phyloP scores from a whole-genome alignment of 345 rosid genomes.

The Jatropha curcas region DNA sequence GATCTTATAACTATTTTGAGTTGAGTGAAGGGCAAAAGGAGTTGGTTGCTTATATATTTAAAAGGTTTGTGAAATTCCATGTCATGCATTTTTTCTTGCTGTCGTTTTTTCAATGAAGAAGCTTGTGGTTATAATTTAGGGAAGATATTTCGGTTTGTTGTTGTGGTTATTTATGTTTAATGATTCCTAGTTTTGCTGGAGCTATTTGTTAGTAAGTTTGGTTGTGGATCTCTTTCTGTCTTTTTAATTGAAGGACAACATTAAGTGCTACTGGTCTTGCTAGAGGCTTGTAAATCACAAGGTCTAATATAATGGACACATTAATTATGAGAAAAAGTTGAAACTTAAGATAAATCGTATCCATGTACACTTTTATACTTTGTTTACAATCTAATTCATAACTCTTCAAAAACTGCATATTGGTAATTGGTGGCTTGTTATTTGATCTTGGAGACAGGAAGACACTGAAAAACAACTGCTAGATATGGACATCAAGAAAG shows the following conservation, averaged over 20 bases:
- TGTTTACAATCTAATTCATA: not conserved
- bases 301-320: not conserved
- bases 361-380: not conserved
- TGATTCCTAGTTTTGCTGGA: too few relatives aligned
- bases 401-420: conserved; percentile 2
- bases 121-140: not conserved
- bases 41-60: not conserved
- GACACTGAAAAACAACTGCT: not conserved
- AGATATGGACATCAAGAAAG: not conserved
- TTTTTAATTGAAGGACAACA: not conserved
- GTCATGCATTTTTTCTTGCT: not conserved
- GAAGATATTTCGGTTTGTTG: not conserved
- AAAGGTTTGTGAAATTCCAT: not conserved
- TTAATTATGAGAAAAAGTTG: not conserved
- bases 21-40: not conserved
- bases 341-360: not conserved
- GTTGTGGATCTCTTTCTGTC: not conserved
- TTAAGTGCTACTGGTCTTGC: not conserved
- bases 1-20: not conserved
- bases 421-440: not conserved
- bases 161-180: not conserved
- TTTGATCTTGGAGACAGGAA: not conserved
- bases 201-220: too few relatives aligned
- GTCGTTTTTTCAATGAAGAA: not conserved
- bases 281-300: not conserved